Evolutionary conservation across 2,329 filamentous ascomycete species (phyloP).

Genomic region (Simplicillium aogashimaense): DNA sequence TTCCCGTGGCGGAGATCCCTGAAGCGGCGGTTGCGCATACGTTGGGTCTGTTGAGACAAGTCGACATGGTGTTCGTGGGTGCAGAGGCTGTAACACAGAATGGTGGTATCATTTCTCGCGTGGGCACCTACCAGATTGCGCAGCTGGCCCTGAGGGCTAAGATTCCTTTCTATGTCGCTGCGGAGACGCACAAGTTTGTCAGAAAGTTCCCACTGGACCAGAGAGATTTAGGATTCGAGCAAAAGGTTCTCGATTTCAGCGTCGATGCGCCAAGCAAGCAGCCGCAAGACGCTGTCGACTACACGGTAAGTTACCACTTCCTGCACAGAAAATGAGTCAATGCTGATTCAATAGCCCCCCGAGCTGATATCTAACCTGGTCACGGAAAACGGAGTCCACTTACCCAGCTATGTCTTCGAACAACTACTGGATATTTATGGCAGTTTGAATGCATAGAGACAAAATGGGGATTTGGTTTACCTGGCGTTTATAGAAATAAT

Average conservation of each 20-base stretch:
- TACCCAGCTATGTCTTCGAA: constrained; percentile 60
- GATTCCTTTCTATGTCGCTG: constrained; percentile 81
- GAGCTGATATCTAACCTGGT: constrained; percentile 62
- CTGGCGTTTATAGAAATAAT: background rate
- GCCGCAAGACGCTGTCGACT: constrained; percentile 54
- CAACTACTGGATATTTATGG: constrained; percentile 56
- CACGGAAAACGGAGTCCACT: constrained; percentile 64
- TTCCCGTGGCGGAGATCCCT: constrained; percentile 62
- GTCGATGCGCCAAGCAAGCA: constrained; percentile 37
- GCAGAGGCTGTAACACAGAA: constrained; percentile 89
- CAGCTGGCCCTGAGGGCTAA: constrained; percentile 60
- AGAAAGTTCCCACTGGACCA: constrained; percentile 76
- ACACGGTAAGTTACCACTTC: constrained; percentile 42
- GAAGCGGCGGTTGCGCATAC: constrained; percentile 66
- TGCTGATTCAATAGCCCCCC: constrained; percentile 42
- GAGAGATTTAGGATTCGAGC: constrained; percentile 68
- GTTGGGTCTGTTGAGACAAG: constrained; percentile 42
- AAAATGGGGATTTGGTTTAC: constrained; percentile 1
- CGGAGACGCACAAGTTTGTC: constrained; percentile 95
- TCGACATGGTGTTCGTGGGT: constrained; percentile 58
- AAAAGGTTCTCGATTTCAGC: constrained; percentile 66
- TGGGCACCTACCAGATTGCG: constrained; percentile 82
- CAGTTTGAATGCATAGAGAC: constrained; percentile 25
- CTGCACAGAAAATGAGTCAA: background rate
- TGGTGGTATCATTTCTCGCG: constrained; percentile 79